These are phyloP conservation scores for Penicillium freii DNA, from an alignment of 2,329 filamentous ascomycete genomes.

Conservation along the genomic window DNA sequence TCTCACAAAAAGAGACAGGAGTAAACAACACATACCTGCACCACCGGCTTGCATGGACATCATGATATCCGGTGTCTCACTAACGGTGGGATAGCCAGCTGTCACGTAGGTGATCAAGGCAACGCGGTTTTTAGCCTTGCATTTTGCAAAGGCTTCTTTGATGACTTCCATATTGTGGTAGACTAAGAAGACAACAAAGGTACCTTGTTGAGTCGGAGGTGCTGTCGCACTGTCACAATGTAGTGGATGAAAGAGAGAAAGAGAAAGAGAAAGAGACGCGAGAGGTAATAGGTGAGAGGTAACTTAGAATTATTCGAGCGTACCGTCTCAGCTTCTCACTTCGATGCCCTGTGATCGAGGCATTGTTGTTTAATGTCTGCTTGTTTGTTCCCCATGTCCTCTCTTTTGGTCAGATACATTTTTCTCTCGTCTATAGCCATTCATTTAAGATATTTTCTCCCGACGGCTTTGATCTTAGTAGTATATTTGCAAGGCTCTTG, in stretches of 20 bases:
- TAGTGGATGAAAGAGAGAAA: background rate
- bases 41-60: constrained; percentile 88
- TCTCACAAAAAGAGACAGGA: background rate
- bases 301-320: background rate
- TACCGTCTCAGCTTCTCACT: background rate
- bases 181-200: background rate
- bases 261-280: too few relatives aligned
- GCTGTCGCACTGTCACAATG: background rate
- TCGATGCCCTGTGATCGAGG: background rate
- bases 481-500: background rate
- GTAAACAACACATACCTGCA: constrained; percentile 58
- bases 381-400: background rate
- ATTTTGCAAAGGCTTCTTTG: constrained; percentile 50
- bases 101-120: constrained; percentile 94
- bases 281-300: background rate
- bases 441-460: background rate
- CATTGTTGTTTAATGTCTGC: background rate
- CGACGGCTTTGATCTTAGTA: background rate
- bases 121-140: constrained; percentile 57
- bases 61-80: constrained; percentile 76
- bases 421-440: background rate
- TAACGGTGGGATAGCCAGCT: constrained; percentile 77
- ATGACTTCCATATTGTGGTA: constrained; percentile 41
- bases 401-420: background rate
- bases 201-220: too few relatives aligned